phyloP scores from a whole-genome alignment of 139 green algal genomes.

The Auxenochlorella protothecoides region DNA sequence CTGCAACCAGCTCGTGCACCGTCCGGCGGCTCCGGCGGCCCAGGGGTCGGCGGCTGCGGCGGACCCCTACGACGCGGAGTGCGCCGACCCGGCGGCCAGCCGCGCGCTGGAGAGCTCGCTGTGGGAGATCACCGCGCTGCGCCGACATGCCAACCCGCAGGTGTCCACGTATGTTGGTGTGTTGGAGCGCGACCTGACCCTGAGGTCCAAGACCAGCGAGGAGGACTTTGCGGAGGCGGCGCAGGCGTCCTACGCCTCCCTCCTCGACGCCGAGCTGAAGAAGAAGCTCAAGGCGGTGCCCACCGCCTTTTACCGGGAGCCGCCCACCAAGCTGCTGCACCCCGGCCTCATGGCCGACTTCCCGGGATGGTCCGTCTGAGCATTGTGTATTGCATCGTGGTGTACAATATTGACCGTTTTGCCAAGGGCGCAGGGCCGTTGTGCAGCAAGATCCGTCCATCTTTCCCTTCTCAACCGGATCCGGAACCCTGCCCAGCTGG shows the following conservation, averaged over 20 bases:
- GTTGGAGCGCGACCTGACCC: conserved; percentile 76
- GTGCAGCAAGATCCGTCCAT: no score
- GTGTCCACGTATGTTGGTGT: conserved; percentile 52
- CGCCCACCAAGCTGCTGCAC: conserved; percentile 34
- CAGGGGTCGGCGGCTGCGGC: conserved; percentile 3
- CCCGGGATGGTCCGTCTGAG: conserved; percentile 24
- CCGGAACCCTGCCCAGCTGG: no score
- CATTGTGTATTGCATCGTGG: no score
- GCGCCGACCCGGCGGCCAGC: conserved; percentile 58
- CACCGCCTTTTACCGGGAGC: conserved; percentile 38
- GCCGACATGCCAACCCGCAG: conserved; percentile 74
- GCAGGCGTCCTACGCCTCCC: conserved; percentile 44
- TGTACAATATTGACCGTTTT: no score
- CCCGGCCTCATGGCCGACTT: conserved; percentile 13
- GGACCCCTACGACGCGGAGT: conserved; percentile 43
- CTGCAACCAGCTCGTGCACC: conserved; percentile 75
- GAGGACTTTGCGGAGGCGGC: conserved; percentile 55
- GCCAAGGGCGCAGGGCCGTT: no score
- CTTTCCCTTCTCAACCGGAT: no score
- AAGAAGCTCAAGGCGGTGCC: conserved; percentile 55
- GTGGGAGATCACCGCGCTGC: conserved; percentile 84
- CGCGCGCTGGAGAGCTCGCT: conserved; percentile 80
- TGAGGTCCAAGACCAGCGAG: conserved; percentile 69
- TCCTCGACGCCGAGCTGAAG: conserved; percentile 55
- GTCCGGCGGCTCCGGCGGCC: conserved; percentile 14